Percentiles rank a stretch among this genome's conserved stretches.
These are phyloP conservation scores for Talaromyces sp. DNA, from an alignment of 2,329 filamentous ascomycete species.

Conservation along the genomic window DNA sequence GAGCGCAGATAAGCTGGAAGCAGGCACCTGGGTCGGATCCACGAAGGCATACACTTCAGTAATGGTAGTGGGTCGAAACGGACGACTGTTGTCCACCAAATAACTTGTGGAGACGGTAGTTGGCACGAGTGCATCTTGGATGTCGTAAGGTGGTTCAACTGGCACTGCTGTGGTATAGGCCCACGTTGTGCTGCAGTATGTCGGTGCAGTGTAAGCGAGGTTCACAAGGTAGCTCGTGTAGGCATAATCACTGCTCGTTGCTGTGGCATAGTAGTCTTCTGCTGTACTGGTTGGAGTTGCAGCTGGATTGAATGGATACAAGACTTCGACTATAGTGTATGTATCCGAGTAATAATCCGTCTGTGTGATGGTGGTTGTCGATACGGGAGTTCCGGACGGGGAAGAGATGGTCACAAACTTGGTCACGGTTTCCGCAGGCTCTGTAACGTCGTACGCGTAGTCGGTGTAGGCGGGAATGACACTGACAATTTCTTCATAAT, in stretches of 20 bases:
- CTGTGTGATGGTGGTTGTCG: conserved; percentile 21
- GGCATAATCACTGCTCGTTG: background rate
- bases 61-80: conserved; percentile 25
- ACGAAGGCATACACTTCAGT: conserved; percentile 24
- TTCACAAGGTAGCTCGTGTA: conserved; percentile 25
- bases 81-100: conserved; percentile 19
- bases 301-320: conserved; percentile 26
- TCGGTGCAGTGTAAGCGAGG: conserved; percentile 25
- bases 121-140: conserved; percentile 19
- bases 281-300: conserved; percentile 4
- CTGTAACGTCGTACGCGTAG: conserved; percentile 8
- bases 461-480: conserved; percentile 17
- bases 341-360: conserved; percentile 12
- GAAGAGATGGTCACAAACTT: conserved; percentile 23
- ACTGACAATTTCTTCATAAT: conserved; percentile 19
- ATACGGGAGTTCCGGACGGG: conserved; percentile 21
- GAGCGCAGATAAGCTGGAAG: conserved; percentile 18
- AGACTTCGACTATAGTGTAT: conserved; percentile 24
- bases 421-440: background rate
- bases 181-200: conserved; percentile 26
- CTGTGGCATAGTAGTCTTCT: conserved; percentile 5
- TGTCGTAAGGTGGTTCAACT: conserved; percentile 17
- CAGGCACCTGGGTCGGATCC: conserved; percentile 27
- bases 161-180: conserved; percentile 21
- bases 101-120: conserved; percentile 21